Evolutionary conservation across 1,139 yeast genomes (phyloP), one percentile per base, ranked within the genome.

Genomic region (Yamadazyma dendronema): DNA sequence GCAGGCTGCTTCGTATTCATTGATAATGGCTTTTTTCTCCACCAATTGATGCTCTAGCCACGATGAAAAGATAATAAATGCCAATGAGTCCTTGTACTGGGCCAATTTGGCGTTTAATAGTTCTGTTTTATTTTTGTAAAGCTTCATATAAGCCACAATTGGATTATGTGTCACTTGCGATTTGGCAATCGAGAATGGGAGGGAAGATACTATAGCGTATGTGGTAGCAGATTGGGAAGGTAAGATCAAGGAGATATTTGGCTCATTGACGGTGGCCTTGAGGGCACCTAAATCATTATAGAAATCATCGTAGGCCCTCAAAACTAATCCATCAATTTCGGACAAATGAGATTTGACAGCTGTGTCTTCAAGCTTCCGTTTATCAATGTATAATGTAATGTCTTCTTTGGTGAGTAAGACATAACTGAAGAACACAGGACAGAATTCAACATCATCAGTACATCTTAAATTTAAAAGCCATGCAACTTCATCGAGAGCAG

Each of bases 391-490:
- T 11, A 77, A 51, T 2, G 44, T 42, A 1, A 72, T 61, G 1
- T 46, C 31, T 6, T 60, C 50, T 10, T 45, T 33, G 2, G 69
- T 57, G 11, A 77, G 53, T 2, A 75, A 56, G 2, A 65, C 54
- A 47, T 75, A 77, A 5, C 74, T 54, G 48, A 72, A 77, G 44
- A 77, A 77, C 0, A 74, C 74, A 0, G 82, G 81, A 38, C 68
- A 62, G 47, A 60, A 77, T 2, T 72, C 72, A 27, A 71, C 61
- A 38, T 72, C 74, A 13, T 59, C 50, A 37, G 70, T 75, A 14
- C 71, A 56, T 35, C 82, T 59, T 35, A 76, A 53, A 43, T 77
- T 77, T 36, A 77, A 63, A 30, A 77, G 52, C 81, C 81, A 77
- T 1, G 81, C 80, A 36, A 76, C 59, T 35, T 76, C 79, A 51